Evolutionary conservation across 192 early-diverging fungal species (phyloP), one percentile per base, ranked within the genome.

Genomic region (Coemansia sp.): DNA sequence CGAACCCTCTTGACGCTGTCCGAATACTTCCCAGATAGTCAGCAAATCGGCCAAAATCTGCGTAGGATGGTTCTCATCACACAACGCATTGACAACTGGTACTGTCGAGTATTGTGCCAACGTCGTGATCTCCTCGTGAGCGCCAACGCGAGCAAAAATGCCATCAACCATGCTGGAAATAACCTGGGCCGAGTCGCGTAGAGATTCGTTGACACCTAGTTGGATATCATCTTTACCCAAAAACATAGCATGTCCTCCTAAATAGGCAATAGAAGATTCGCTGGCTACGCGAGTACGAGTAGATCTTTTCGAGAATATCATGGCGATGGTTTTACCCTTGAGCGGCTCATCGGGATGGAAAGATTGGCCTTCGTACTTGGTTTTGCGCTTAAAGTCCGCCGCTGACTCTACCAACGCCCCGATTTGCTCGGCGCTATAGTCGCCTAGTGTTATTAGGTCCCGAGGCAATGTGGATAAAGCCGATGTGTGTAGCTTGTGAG

Each of bases 201-300:
- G 78, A 0, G 96, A 93, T 78, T 99, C 98, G 61, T 97, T 97
- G 57, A 95, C 96, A 20, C 95, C 95, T 61, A 98, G 79, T 70
- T 99, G 98, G 78, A 98, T 98, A 75, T 99, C 98, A 52, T 97
- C 91, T 51, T 90, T 86, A 54, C 95, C 94, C 65, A 99, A 85
- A 74, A 98, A 99, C 91, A 99, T 91, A 9, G 96, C 89, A 70
- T 97, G 95, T 4, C 97, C 98, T 66, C 98, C 98, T 57, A 95
- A 88, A 72, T 94, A 95, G 0, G 95, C 90, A 63, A 96, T 90
- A 1, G 96, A 93, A 12, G 94, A 87, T 77, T 99, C 98, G 61
- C 94, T 90, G 10, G 95, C 95, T 42, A 99, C 95, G 43, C 98
- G 89, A 15, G 98, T 99, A 52, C 98, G 93, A 7, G 98, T 99